phyloP scores from a whole-genome alignment of 441 rosid species.

The Rhodomyrtus psidioides region DNA sequence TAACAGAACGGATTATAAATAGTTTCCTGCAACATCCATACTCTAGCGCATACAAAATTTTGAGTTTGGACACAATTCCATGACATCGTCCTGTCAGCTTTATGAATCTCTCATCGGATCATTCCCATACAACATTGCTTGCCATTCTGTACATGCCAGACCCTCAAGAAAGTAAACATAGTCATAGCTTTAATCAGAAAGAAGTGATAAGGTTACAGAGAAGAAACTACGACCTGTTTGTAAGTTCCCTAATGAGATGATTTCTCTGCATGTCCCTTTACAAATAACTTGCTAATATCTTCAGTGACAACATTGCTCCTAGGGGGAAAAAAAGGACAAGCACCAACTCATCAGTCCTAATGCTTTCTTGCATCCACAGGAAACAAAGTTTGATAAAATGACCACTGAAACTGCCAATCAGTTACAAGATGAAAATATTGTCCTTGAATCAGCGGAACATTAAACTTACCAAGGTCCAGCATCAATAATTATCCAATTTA shows the following conservation, averaged over 20 bases:
- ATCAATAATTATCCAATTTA: neutral
- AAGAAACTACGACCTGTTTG: neutral
- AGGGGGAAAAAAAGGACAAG: neutral
- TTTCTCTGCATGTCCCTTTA: slow-evolving; percentile 37
- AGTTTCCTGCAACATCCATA: neutral
- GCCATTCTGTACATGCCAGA: neutral
- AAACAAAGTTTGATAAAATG: neutral
- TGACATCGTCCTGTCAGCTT: neutral
- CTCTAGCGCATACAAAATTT: neutral
- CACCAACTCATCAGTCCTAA: neutral
- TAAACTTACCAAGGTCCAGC: neutral
- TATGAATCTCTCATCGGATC: neutral
- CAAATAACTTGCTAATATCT: slow-evolving; percentile 79
- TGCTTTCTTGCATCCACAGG: neutral
- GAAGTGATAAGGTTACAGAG: neutral
- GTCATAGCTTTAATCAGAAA: neutral
- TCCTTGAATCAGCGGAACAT: neutral
- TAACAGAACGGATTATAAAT: neutral
- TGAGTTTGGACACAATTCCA: neutral
- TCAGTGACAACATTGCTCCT: slow-evolving; percentile 96
- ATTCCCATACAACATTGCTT: neutral
- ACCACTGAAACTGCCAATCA: neutral
- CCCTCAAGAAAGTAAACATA: neutral
- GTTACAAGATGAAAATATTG: neutral
- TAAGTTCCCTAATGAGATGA: slow-evolving; percentile 21